phyloP scores from a whole-genome alignment of 2,329 filamentous ascomycete genomes.

The Rhinocladiella similis region DNA sequence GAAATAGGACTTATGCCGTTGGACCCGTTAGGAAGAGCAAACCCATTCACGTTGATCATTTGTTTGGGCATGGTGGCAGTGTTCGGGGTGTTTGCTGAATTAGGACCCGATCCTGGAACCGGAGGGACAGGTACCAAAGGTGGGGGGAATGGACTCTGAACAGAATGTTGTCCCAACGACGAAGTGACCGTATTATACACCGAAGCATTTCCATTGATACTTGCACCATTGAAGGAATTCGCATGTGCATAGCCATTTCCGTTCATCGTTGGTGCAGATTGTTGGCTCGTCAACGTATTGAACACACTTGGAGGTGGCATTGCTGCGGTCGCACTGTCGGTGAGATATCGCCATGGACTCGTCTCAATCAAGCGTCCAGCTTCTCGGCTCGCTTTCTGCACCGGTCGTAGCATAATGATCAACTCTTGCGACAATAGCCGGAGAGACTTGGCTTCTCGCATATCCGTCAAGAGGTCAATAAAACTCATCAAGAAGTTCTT shows the following conservation, averaged over 20 bases:
- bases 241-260: not conserved
- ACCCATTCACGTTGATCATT: conserved; percentile 30
- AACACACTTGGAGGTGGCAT: conserved; percentile 28
- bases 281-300: conserved; percentile 8
- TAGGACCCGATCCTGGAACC: conserved; percentile 9
- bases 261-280: not conserved
- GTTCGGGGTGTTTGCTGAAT: conserved; percentile 27
- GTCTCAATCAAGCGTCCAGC: conserved; percentile 70
- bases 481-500: conserved; percentile 57
- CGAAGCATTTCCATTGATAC: conserved; percentile 12
- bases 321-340: conserved; percentile 38
- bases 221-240: conserved; percentile 24
- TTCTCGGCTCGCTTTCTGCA: conserved; percentile 81
- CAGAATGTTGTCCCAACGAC: conserved; percentile 2
- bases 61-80: conserved; percentile 27
- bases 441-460: conserved; percentile 47
- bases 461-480: conserved; percentile 47
- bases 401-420: conserved; percentile 70
- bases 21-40: conserved; percentile 16
- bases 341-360: conserved; percentile 63
- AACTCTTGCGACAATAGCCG: conserved; percentile 63
- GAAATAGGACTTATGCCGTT: conserved; percentile 35
- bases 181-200: conserved; percentile 1
- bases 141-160: conserved; percentile 23
- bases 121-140: conserved; percentile 19